phyloP scores from a whole-genome alignment of 805 yeast species.

The Monosporozyma unispora region DNA sequence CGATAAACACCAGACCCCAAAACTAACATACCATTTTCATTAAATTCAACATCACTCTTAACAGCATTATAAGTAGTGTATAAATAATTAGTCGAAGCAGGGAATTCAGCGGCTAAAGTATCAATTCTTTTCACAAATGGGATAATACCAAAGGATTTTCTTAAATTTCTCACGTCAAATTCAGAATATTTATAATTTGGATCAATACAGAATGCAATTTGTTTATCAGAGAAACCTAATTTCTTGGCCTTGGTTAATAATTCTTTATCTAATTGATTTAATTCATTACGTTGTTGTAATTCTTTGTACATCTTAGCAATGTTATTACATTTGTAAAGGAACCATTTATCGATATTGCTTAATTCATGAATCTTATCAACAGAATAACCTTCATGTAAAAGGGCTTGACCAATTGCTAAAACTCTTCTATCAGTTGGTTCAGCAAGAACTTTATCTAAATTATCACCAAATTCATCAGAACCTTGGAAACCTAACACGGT shows the following conservation, averaged over 20 bases:
- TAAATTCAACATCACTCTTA: slow-evolving; percentile 70
- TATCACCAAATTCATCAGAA: slow-evolving; percentile 55
- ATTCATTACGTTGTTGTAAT: slow-evolving; percentile 53
- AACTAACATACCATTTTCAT: slow-evolving; percentile 88
- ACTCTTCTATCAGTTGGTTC: slow-evolving; percentile 95
- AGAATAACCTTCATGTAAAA: slow-evolving; percentile 80
- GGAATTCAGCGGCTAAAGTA: slow-evolving; percentile 97
- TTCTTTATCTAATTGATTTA: slow-evolving; percentile 56
- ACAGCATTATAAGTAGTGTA: slow-evolving; percentile 95
- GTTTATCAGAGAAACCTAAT: slow-evolving; percentile 91
- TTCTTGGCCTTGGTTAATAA: slow-evolving; percentile 74
- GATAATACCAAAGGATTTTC: slow-evolving; percentile 69
- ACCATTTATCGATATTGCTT: slow-evolving; percentile 93
- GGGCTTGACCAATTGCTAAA: slow-evolving; percentile 97
- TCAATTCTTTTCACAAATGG: slow-evolving; percentile 97
- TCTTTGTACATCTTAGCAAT: slow-evolving; percentile 83
- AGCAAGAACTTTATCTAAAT: slow-evolving; percentile 65
- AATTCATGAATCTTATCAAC: slow-evolving; percentile 89
- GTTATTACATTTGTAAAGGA: slow-evolving; percentile 84
- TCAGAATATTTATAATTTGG: slow-evolving; percentile 42
- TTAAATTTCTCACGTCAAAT: slow-evolving; percentile 68
- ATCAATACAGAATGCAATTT: slow-evolving; percentile 71
- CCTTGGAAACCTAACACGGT: slow-evolving; percentile 88
- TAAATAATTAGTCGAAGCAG: slow-evolving; percentile 90
- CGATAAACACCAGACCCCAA: slow-evolving; percentile 99